Conservation (phyloP, 768 basidiomycete species). For the Termitomyces sp. region DNA sequence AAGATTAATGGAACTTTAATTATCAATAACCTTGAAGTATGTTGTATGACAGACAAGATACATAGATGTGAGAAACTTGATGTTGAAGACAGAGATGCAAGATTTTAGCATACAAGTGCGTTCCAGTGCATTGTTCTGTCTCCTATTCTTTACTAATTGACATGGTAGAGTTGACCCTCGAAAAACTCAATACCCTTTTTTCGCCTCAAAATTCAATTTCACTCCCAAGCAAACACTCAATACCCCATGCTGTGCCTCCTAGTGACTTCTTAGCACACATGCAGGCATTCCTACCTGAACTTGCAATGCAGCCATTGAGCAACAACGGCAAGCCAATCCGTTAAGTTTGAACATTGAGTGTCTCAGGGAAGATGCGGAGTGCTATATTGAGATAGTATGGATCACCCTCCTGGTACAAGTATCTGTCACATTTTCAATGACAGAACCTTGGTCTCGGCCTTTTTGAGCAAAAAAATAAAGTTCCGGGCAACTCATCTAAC, state of each 20-base stretch:
- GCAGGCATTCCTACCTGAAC: constrained; percentile 60
- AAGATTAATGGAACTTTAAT: neutral
- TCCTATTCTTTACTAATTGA: neutral
- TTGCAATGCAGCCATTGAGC: constrained; percentile 54
- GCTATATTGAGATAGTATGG: constrained; percentile 66
- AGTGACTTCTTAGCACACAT: constrained; percentile 56
- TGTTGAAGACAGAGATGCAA: constrained; percentile 9
- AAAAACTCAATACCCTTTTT: constrained; percentile 7
- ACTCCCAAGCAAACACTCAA: neutral
- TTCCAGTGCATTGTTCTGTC: neutral
- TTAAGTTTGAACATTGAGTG: constrained; percentile 68
- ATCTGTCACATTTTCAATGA: neutral
- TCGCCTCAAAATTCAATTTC: neutral
- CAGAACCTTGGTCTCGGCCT: constrained; percentile 65
- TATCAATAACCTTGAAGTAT: no score
- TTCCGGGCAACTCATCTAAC: constrained; percentile 7
- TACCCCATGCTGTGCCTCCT: constrained; percentile 30
- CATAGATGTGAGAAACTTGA: constrained; percentile 6
- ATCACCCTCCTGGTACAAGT: neutral
- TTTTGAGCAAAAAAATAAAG: constrained; percentile 37
- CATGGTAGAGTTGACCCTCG: constrained; percentile 7
- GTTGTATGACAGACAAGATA: neutral
- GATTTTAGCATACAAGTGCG: constrained; percentile 9
- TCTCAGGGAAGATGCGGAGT: constrained; percentile 38
- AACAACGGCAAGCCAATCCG: constrained; percentile 38